Percentiles rank a stretch among this genome's conserved stretches.
Evolutionary conservation across 1,284 basidiomycete genomes (phyloP).

Genomic region (Ceratobasidium sp.): DNA sequence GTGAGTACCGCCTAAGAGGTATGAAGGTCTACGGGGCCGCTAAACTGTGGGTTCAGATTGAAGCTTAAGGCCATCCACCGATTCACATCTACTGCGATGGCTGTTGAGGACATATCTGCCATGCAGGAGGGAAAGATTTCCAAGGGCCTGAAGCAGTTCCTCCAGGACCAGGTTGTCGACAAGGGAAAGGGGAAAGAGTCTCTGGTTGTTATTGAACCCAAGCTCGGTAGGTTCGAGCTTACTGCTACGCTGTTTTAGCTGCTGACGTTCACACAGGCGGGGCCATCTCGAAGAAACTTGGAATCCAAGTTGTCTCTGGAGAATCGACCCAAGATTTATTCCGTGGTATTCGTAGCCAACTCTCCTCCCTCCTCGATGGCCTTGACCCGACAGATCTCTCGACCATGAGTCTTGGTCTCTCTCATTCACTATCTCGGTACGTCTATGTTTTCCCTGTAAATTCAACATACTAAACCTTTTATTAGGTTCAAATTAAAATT

Average conservation of each 20-base stretch:
- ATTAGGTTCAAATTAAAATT: slow-evolving; percentile 98
- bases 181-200: slow-evolving; percentile 92
- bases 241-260: not conserved
- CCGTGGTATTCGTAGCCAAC: slow-evolving; percentile 93
- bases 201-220: slow-evolving; percentile 88
- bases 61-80: slow-evolving; percentile 96
- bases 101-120: slow-evolving; percentile 98
- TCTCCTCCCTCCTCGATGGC: slow-evolving; percentile 87
- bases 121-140: slow-evolving; percentile 93
- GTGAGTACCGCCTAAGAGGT: slow-evolving; percentile 62
- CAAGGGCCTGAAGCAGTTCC: slow-evolving; percentile 92
- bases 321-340: slow-evolving; percentile 83
- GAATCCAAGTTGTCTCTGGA: slow-evolving; percentile 84
- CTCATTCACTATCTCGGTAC: slow-evolving; percentile 92
- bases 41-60: slow-evolving; percentile 62
- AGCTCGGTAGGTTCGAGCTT: slow-evolving; percentile 74
- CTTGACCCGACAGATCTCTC: slow-evolving; percentile 95
- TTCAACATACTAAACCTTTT: slow-evolving; percentile 30
- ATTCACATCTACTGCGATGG: slow-evolving; percentile 94
- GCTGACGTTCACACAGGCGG: slow-evolving; percentile 61
- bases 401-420: slow-evolving; percentile 97
- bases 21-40: not conserved
- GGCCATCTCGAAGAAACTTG: slow-evolving; percentile 93
- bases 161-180: slow-evolving; percentile 85
- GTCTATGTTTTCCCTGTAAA: slow-evolving; percentile 45